These are phyloP conservation scores for Effrenium voratum DNA, from an alignment of 73 alveolate species.

Conservation along the genomic window DNA sequence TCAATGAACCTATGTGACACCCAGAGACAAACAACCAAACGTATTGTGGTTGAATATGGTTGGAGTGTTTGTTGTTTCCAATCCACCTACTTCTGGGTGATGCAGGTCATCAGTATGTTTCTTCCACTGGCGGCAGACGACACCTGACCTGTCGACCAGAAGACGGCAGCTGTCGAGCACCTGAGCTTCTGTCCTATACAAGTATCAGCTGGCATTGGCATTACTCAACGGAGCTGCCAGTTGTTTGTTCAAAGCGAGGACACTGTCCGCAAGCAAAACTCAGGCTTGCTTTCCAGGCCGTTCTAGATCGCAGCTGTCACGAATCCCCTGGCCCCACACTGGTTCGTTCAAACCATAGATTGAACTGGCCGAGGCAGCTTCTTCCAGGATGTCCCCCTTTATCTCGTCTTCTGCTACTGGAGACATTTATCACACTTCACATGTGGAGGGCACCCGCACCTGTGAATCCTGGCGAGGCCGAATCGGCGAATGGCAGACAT, in stretches of 20 bases:
- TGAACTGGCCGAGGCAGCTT: not conserved
- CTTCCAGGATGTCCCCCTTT: not conserved
- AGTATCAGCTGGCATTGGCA: too few relatives aligned
- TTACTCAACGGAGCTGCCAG: too few relatives aligned
- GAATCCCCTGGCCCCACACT: not conserved
- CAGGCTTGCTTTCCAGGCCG: not conserved
- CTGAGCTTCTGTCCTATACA: too few relatives aligned
- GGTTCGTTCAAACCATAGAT: not conserved
- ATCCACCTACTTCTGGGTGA: not conserved
- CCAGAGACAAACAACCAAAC: not conserved
- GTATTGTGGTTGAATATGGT: not conserved
- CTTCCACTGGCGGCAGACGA: not conserved
- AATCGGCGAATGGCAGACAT: conserved; percentile 60
- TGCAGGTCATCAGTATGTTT: not conserved
- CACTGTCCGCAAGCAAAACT: not conserved
- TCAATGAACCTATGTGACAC: not conserved
- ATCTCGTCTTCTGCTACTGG: not conserved
- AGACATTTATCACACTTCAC: too few relatives aligned
- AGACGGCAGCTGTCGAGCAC: too few relatives aligned
- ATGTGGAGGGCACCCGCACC: not conserved
- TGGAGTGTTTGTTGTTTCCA: not conserved
- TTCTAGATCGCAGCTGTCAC: not conserved
- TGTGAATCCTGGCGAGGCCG: not conserved
- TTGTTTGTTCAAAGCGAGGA: too few relatives aligned
- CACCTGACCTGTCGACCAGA: not conserved